Evolutionary conservation across 305 asterid species (phyloP), one percentile per base, ranked within the genome.

Genomic region (Lippia alba): DNA sequence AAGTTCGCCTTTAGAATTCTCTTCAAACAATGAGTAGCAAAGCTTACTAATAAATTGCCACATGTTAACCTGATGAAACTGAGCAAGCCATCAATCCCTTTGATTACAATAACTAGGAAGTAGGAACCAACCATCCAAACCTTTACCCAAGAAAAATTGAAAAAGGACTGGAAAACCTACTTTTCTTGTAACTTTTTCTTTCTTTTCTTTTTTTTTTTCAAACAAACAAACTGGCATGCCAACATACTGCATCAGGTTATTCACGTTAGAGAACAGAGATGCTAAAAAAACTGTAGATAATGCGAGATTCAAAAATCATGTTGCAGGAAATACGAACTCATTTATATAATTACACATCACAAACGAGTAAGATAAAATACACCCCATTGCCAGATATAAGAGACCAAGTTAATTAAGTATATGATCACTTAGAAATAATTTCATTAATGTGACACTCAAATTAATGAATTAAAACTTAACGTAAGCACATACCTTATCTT

Each of bases 401-500:
- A 20, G 12, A 57, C 36, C 4, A 40, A 53, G 44, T 18, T 50
- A 17, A 15, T 36, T 36, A 36, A 36, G 6, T 55, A 61, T 12
- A 30, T 39, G 51, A 24, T 30, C 44, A 61, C 60, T 45, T 70
- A 51, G 56, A 63, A 34, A 57, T 48, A 56, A 59, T 20, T 34
- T 14, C 30, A 60, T 54, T 56, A 54, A 64, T 59, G 36, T 49
- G 16, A 50, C 72, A 33, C 30, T 30, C 34, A 67, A 53, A 45
- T 24, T 20, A 66, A 73, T 11, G 45, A 58, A 72, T 12, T 57
- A 48, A 71, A 40, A 68, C 67, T 56, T 30, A 45, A 44, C 2
- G 14, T 60, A 58, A 57, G 60, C 65, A 69, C 80, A 20, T 32
- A 82, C 98, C 96, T 86, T 79, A 93, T 87, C 78, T 87, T 83